Percentiles rank a stretch among this genome's conserved stretches.
phyloP scores from a whole-genome alignment of 139 green algal genomes.

The Picochlorum sp. region DNA sequence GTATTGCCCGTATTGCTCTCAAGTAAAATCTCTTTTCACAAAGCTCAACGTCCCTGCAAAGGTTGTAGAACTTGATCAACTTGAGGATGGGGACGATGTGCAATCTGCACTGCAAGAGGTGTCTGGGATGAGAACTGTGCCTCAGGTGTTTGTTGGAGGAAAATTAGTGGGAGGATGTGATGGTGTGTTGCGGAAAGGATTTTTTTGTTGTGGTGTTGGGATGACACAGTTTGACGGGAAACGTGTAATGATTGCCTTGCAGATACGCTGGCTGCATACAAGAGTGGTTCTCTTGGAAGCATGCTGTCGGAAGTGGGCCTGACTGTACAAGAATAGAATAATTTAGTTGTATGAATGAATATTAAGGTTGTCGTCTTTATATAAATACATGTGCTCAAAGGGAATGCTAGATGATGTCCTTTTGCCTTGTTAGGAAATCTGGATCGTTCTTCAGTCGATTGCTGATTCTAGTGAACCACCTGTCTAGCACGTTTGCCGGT shows the following conservation, averaged over 20 bases:
- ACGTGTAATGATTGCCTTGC: too few species aligned
- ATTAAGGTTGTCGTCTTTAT: too few species aligned
- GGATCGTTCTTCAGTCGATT: slow-evolving; percentile 21
- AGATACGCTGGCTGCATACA: slow-evolving; percentile 33
- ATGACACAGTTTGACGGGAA: background rate
- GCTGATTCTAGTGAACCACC: slow-evolving; percentile 24
- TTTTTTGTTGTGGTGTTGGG: too few species aligned
- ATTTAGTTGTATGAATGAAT: background rate
- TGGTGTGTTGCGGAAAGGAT: too few species aligned
- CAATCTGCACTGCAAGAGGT: slow-evolving; percentile 41
- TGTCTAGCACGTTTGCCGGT: slow-evolving; percentile 23
- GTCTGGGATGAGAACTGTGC: slow-evolving; percentile 51
- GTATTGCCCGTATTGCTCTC: slow-evolving; percentile 21
- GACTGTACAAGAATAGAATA: background rate
- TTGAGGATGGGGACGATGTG: slow-evolving; percentile 50
- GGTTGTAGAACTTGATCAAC: slow-evolving; percentile 51
- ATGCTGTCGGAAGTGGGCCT: slow-evolving; percentile 28
- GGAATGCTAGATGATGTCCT: slow-evolving; percentile 6
- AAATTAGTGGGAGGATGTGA: slow-evolving; percentile 62
- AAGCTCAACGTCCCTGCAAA: slow-evolving; percentile 37
- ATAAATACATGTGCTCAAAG: background rate
- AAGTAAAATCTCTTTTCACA: slow-evolving; percentile 54
- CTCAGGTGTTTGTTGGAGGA: slow-evolving; percentile 71
- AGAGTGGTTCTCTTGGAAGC: slow-evolving; percentile 31
- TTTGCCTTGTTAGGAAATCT: slow-evolving; percentile 23